Conservation (phyloP, 495 filamentous ascomycete genomes). For the Pyronema omphalodes region DNA sequence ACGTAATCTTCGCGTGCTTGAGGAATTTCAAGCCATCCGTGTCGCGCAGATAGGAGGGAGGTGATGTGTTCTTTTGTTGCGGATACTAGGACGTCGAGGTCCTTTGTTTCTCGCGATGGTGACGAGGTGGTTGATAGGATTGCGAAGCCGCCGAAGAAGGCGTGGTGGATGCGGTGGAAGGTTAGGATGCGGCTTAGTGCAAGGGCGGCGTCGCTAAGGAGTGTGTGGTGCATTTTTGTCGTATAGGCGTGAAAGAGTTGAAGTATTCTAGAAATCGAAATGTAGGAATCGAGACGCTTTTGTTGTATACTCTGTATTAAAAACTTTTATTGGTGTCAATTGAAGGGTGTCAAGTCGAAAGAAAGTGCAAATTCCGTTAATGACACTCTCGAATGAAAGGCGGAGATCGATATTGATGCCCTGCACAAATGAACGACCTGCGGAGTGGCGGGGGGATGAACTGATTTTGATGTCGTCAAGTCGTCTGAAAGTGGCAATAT, state of each 20-base stretch:
- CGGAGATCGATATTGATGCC: neutral
- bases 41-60: constrained; percentile 14
- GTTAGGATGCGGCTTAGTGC: constrained; percentile 22
- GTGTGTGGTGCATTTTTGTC: constrained; percentile 1
- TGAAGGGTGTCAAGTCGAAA: neutral
- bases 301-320: neutral
- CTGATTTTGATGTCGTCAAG: neutral
- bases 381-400: neutral
- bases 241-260: neutral
- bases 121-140: constrained; percentile 15
- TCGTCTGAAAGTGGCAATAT: neutral
- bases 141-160: constrained; percentile 25
- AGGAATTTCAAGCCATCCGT: constrained; percentile 23
- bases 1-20: constrained; percentile 25
- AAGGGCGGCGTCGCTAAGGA: constrained; percentile 15
- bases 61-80: constrained; percentile 19
- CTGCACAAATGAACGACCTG: neutral
- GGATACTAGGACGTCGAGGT: constrained; percentile 24
- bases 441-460: neutral
- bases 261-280: neutral
- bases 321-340: neutral
- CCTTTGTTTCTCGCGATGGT: constrained; percentile 23
- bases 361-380: neutral
- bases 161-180: constrained; percentile 23
- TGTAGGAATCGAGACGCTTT: neutral